A percentile compares a stretch with the other conserved stretches of the same genome.
Conservation (phyloP, 164 flowering plant species). For the Piper longum region DNA sequence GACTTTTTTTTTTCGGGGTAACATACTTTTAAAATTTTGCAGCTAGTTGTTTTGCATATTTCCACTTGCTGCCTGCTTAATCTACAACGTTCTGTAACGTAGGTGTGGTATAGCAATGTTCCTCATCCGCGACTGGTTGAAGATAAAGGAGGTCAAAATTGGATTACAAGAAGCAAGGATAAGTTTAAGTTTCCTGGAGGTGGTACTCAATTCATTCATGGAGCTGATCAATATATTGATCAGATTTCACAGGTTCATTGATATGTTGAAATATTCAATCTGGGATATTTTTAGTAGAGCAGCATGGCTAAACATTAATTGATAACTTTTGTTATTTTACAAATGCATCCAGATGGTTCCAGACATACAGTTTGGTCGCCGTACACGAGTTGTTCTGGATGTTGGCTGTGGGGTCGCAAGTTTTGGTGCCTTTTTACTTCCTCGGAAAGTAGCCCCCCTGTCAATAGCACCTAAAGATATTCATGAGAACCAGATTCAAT, state of each 20-base stretch:
- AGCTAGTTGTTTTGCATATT: not conserved
- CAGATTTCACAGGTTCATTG: conserved; percentile 68
- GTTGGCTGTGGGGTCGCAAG: conserved; percentile 66
- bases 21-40: too few species aligned
- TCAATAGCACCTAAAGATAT: conserved; percentile 62
- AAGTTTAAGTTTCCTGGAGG: conserved; percentile 98
- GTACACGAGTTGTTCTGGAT: conserved; percentile 43
- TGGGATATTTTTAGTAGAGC: not conserved
- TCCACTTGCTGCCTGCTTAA: not conserved
- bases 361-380: conserved; percentile 37
- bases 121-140: conserved; percentile 88
- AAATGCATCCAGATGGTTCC: conserved; percentile 39
- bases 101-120: conserved; percentile 95
- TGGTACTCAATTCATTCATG: conserved; percentile 95
- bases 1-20: too few species aligned
- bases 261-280: not conserved
- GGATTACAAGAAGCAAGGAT: conserved; percentile 58
- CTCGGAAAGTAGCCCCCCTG: conserved; percentile 34
- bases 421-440: conserved; percentile 46
- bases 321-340: not conserved
- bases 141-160: conserved; percentile 97
- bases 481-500: conserved; percentile 60
- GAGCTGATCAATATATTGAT: conserved; percentile 84
- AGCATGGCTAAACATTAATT: not conserved
- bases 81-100: not conserved